Base-by-base conservation (phyloP, 148 eudicot genomes). In the Rhododendron henanense region DNA sequence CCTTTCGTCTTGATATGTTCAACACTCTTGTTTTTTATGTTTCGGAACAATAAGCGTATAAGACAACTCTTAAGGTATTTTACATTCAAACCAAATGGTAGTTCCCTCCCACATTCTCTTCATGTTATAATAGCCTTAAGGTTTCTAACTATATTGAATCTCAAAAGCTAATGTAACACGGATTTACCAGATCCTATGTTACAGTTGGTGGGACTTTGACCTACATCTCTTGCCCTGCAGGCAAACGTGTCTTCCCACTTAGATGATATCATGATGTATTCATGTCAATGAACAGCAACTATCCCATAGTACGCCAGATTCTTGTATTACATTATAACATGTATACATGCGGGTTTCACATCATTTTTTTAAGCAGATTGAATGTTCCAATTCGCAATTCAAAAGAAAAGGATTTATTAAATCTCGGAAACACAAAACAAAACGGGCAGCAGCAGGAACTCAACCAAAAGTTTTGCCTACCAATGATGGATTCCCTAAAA, bases 391-490 rank as follows among this genome's bases (percentile, higher is more conserved):
- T 31, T 31, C 18, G 5, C 76, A 31, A 71, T 71, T 31, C 41
- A 71, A 71, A 71, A 65, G 61, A 59, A 33, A 71, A 71, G 39
- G 41, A 71, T 28, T 25, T 5, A 31, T 33, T 5, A 19, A 71
- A 71, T 33, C 76, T 31, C 19, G 0, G 76, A 71, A 31, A 71
- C 5, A 33, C 65, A 53, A 15, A 28, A 31, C 14, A 81, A 80
- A 55, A 33, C 19, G 50, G 71, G 41, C 48, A 57, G 71, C 84
- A 81, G 71, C 76, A 71, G 76, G 31, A 57, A 37, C 71, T 81
- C 71, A 35, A 81, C 28, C 71, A 81, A n/a, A 57, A 57, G 50
- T 57, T 39, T 61, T 11, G 50, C 73, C 13, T 23, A 47, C 67
- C 87, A 65, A 61, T 21, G 51, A 69, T 16, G 44, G 47, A 48